Evolutionary conservation across 495 filamentous ascomycete genomes (phyloP).

Genomic region (Apiosordaria backusii): DNA sequence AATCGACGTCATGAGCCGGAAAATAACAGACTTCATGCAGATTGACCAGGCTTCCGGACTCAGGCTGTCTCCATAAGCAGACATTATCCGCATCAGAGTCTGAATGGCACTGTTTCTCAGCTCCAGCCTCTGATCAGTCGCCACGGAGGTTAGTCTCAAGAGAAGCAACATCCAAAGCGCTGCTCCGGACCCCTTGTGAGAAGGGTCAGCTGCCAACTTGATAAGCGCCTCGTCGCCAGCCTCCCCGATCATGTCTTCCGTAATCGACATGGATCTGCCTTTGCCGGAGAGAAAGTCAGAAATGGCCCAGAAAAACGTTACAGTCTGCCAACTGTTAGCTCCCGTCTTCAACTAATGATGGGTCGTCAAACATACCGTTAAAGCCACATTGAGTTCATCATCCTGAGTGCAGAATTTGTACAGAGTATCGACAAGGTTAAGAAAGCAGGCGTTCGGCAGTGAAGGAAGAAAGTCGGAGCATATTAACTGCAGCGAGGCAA

Average conservation of each 20-base stretch:
- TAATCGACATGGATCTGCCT: slow-evolving; percentile 45
- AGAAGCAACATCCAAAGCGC: slow-evolving; percentile 84
- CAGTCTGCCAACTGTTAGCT: slow-evolving; percentile 53
- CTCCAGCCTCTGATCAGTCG: slow-evolving; percentile 74
- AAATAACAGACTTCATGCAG: slow-evolving; percentile 75
- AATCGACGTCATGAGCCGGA: slow-evolving; percentile 64
- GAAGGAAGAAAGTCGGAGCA: slow-evolving; percentile 88
- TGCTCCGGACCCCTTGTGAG: slow-evolving; percentile 50
- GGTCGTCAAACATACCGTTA: slow-evolving; percentile 58
- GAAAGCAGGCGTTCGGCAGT: slow-evolving; percentile 72
- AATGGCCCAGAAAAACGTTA: slow-evolving; percentile 92
- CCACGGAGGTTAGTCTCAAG: slow-evolving; percentile 70
- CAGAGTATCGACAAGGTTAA: slow-evolving; percentile 82
- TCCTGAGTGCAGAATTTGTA: slow-evolving; percentile 81
- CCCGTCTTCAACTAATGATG: not conserved
- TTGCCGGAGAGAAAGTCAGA: slow-evolving; percentile 73
- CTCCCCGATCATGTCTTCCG: slow-evolving; percentile 47
- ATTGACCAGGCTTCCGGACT: slow-evolving; percentile 76
- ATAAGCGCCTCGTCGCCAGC: slow-evolving; percentile 48
- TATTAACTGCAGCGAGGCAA: slow-evolving; percentile 83
- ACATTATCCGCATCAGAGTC: slow-evolving; percentile 85
- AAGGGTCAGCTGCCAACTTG: slow-evolving; percentile 48
- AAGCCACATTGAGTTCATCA: slow-evolving; percentile 90
- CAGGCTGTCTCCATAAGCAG: slow-evolving; percentile 81
- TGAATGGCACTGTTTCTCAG: slow-evolving; percentile 89